A percentile compares a stretch with the other conserved stretches of the same genome.
Evolutionary conservation across 1,284 basidiomycete species (phyloP).

Genomic region (Testicularia cyperi): DNA sequence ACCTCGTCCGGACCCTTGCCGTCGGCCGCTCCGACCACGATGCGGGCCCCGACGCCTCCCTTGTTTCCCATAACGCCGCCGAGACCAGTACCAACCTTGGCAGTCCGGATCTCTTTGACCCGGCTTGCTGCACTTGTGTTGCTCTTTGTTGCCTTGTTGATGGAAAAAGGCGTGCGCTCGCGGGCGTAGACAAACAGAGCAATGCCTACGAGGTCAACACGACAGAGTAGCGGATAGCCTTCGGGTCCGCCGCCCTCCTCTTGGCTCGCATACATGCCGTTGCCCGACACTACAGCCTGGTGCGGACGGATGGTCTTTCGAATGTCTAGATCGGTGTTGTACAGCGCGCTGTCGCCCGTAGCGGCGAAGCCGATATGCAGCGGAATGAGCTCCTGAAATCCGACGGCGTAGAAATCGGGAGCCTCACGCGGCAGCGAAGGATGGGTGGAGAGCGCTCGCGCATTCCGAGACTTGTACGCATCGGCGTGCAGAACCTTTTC

Average conservation of each 20-base stretch:
- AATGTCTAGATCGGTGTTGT: slow-evolving; percentile 68
- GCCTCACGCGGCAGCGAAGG: slow-evolving; percentile 46
- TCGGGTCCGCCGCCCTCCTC: slow-evolving; percentile 55
- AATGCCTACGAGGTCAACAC: slow-evolving; percentile 52
- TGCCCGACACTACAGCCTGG: slow-evolving; percentile 50
- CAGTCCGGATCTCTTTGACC: slow-evolving; percentile 53
- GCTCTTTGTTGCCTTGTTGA: slow-evolving; percentile 70
- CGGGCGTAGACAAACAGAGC: slow-evolving; percentile 71
- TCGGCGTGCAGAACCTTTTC: slow-evolving; percentile 9
- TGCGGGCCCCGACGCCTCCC: slow-evolving; percentile 84
- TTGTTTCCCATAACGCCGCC: slow-evolving; percentile 80
- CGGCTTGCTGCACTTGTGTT: slow-evolving; percentile 65
- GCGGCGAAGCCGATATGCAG: slow-evolving; percentile 62
- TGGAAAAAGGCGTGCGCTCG: slow-evolving; percentile 63
- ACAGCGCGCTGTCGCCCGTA: slow-evolving; percentile 64
- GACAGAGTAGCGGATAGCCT: slow-evolving; percentile 49
- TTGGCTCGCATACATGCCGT: slow-evolving; percentile 50
- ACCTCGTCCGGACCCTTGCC: slow-evolving; percentile 33
- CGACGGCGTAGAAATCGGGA: slow-evolving; percentile 77
- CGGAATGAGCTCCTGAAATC: slow-evolving; percentile 84
- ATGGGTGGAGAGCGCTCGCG: slow-evolving; percentile 23
- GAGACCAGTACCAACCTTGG: slow-evolving; percentile 57
- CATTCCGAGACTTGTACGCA: slow-evolving; percentile 28
- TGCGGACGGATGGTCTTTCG: slow-evolving; percentile 56
- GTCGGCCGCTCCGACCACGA: slow-evolving; percentile 66